These are phyloP conservation scores for Bolboschoenoplectus hybrid DNA, from an alignment of 202 grass and related monocot genomes.

Conservation along the genomic window DNA sequence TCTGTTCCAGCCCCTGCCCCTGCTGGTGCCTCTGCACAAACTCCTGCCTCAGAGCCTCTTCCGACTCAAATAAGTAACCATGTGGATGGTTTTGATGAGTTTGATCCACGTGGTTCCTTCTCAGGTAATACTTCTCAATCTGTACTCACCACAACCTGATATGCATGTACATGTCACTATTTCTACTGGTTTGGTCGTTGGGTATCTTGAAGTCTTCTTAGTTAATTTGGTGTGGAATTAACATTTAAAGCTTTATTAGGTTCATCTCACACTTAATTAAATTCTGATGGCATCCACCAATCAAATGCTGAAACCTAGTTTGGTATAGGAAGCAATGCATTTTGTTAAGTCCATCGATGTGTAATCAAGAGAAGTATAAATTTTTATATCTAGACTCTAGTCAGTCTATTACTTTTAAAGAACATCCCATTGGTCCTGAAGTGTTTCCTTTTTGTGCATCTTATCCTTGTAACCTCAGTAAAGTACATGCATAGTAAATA, in stretches of 20 bases:
- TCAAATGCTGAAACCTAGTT: not conserved
- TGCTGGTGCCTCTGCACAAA: constrained; percentile 44
- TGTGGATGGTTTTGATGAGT: constrained; percentile 87
- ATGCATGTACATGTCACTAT: not conserved
- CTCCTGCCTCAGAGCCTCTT: constrained; percentile 28
- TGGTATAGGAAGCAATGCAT: not conserved
- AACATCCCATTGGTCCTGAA: not conserved
- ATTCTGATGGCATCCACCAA: not conserved
- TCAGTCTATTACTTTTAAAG: not conserved
- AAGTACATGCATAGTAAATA: not conserved
- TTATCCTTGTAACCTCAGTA: not conserved
- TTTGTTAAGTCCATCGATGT: not conserved
- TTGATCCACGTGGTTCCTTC: constrained; percentile 83
- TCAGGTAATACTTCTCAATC: constrained; percentile 55
- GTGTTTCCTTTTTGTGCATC: constrained; percentile 2
- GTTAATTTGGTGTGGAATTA: not conserved
- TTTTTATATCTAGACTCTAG: not conserved
- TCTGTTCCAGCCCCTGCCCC: constrained; percentile 37
- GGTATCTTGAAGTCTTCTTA: not conserved
- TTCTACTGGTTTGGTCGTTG: not conserved
- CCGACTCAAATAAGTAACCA: constrained; percentile 40
- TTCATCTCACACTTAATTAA: not conserved
- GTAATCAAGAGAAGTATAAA: not conserved
- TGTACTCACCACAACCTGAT: constrained; percentile 4
- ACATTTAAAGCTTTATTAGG: not conserved